Evolutionary conservation across 768 basidiomycete species (phyloP).

Genomic region (Termitomyces sp.): DNA sequence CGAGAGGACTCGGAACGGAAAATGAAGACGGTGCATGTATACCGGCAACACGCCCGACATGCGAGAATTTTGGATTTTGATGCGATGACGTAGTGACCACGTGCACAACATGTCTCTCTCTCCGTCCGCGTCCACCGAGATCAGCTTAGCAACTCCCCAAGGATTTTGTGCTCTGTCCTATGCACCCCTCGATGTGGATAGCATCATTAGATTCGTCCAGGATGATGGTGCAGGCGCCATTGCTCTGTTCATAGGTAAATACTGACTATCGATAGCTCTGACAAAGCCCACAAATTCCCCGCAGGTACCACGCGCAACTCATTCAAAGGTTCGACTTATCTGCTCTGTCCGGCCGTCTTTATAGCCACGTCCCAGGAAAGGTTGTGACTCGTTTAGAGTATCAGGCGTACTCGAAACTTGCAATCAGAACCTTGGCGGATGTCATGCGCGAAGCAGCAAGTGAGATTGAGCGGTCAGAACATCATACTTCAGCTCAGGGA

Average conservation of each 20-base stretch:
- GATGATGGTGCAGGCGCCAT: constrained; percentile 70
- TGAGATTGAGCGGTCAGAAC: constrained; percentile 42
- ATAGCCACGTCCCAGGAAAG: constrained; percentile 46
- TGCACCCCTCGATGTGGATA: constrained; percentile 50
- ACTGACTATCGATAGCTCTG: background rate
- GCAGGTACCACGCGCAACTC: constrained; percentile 78
- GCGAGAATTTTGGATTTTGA: background rate
- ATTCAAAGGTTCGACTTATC: constrained; percentile 60
- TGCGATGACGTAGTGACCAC: background rate
- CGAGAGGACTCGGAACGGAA: background rate
- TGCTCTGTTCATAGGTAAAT: constrained; percentile 68
- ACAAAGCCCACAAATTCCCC: background rate
- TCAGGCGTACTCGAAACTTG: constrained; percentile 79
- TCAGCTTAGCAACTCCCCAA: constrained; percentile 37
- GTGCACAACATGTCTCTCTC: constrained; percentile 11
- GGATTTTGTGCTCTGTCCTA: constrained; percentile 63
- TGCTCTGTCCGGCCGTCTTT: background rate
- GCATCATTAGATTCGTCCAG: constrained; percentile 61
- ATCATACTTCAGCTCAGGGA: constrained; percentile 27
- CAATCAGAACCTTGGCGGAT: constrained; percentile 71
- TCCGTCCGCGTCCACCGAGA: constrained; percentile 41
- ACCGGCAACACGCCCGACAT: background rate
- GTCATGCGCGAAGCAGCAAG: constrained; percentile 51
- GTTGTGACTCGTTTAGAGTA: constrained; percentile 74
- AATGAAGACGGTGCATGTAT: background rate